Evolutionary conservation across 2,329 filamentous ascomycete species (phyloP), one percentile per base, ranked within the genome.

Genomic region (Cladophialophora psammophila): DNA sequence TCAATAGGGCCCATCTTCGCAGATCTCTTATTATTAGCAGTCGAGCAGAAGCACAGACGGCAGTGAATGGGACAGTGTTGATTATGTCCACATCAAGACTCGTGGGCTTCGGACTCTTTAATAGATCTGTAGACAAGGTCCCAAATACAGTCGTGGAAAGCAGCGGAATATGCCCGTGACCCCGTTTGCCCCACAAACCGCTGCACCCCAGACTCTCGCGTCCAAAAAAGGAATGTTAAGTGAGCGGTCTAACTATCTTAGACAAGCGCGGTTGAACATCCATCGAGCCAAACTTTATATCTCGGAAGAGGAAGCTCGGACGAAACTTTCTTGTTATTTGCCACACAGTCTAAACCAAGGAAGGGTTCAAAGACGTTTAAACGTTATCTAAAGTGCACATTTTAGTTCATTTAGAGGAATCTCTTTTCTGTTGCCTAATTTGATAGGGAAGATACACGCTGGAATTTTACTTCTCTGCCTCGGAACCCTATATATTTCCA

Each of bases 201-300:
- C 45, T 10, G 45, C 6, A 50, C 45, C 45, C 45, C 45, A 31
- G 45, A 50, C 20, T 50, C 26, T 3, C 18, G 6, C 8, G 40
- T 60, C 58, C 58, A n/a, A 60, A 52, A 60, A 15, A 12, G 45
- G 58, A 60, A 60, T 38, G 58, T 60, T 45, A 52, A 35, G 10
- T 60, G 58, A 60, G 58, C 18, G 12, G 26, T 13, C 58, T 45
- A 34, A 60, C 58, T 26, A 3, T 7, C 18, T 34, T 55, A n/a
- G 53, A 20, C 8, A 34, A 38, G 53, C 31, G 53, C 9, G 9
- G 3, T 13, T 7, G 53, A 5, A 5, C 18, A 5, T 50, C 7
- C 20, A 5, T 10, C 8, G 20, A 20, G 20, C 31, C 7, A 38
- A 55, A 55, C 53, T 55, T 20, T 55, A 55, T 55, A 31, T 35